Evolutionary conservation across 208 protist species (phyloP), one percentile per base, ranked within the genome.

Genomic region (Crithidia brevicula): DNA sequence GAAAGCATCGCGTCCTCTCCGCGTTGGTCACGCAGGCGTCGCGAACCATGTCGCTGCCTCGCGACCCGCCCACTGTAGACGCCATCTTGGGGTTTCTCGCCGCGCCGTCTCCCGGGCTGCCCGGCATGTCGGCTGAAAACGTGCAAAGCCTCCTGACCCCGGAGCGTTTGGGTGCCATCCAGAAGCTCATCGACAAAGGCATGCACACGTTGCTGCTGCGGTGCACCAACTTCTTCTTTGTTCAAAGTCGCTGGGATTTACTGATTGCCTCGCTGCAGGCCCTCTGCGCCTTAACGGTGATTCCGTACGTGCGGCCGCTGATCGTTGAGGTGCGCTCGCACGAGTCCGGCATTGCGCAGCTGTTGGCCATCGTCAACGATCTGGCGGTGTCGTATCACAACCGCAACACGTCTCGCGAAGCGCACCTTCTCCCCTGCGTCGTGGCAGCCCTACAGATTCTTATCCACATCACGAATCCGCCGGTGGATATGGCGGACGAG

Each of bases 171-270:
- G 46, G 71, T 2, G 47, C 72, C 31, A 80, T 93, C 67, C 79
- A 87, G 16, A 64, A 59, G 54, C 78, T 93, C 33, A 64, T 92
- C 11, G 85, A 90, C 23, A 83, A 77, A 42, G 84, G 85, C 60
- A 68, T 95, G 59, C 86, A 92, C 56, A 67, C 74, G 30, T 50
- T 90, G 28, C 79, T 96, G 38, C 72, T 94, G 58, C 81, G 81
- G 8, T 89, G 84, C 65, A 68, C 72, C 33, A 84, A 87, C 27
- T 96, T 93, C 56, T 96, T 93, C 56, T 90, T 91, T 69, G 59
- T 81, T 30, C 91, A 96, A 64, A 86, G 79, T 52, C 81, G 86
- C 20, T 96, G 82, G 83, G 86, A 93, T 18, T 56, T 94, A 23
- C 86, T 96, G 53, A 79, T 74, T 13, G 81, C 81, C 6, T 79